These are phyloP conservation scores for Purpureocillium lavendulum DNA, from an alignment of 2,329 filamentous ascomycete genomes.

Conservation along the genomic window DNA sequence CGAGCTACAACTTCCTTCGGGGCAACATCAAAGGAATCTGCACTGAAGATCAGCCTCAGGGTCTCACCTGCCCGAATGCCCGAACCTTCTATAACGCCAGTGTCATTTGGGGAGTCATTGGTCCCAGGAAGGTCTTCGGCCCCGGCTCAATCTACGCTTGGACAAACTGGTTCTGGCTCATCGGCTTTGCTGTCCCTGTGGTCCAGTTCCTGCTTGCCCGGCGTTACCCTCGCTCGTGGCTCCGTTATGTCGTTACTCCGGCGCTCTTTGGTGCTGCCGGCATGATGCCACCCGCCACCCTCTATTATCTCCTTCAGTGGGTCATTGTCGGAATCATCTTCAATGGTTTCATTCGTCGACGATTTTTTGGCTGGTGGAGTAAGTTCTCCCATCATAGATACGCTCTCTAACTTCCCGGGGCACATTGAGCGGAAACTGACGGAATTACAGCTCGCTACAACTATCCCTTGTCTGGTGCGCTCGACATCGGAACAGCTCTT, in stretches of 20 bases:
- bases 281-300: constrained; percentile 45
- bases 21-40: constrained; percentile 47
- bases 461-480: constrained; percentile 48
- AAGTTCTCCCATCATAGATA: constrained; percentile 17
- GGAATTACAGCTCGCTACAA: constrained; percentile 33
- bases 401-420: too few species aligned
- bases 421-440: constrained; percentile 2
- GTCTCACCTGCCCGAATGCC: constrained; percentile 48
- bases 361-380: constrained; percentile 47
- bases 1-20: constrained; percentile 29
- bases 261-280: constrained; percentile 43
- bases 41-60: constrained; percentile 33
- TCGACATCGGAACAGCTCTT: constrained; percentile 51
- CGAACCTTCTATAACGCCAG: constrained; percentile 53
- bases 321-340: constrained; percentile 46
- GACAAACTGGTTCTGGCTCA: constrained; percentile 48
- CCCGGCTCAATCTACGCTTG: constrained; percentile 33
- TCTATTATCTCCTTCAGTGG: constrained; percentile 47
- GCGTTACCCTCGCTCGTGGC: constrained; percentile 33
- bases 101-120: constrained; percentile 54
- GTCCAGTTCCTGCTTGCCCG: constrained; percentile 40
- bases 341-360: constrained; percentile 42
- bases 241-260: constrained; percentile 43
- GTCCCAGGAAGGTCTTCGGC: constrained; percentile 23
- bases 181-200: constrained; percentile 39